These are phyloP conservation scores for Cercospora zeae-maydis DNA, from an alignment of 2,329 filamentous ascomycete genomes.

Conservation along the genomic window DNA sequence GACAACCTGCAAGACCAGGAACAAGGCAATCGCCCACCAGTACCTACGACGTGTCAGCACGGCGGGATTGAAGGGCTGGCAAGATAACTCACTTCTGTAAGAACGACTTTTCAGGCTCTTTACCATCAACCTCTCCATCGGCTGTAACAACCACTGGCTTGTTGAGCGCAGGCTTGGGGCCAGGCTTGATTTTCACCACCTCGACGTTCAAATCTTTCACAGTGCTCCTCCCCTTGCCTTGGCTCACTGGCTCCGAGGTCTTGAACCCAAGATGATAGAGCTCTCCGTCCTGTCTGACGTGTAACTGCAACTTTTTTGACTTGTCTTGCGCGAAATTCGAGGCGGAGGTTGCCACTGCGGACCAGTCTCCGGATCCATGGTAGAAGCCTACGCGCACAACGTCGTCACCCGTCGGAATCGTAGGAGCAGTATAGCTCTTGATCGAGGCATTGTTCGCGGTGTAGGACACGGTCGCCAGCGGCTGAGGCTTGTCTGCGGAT, in stretches of 20 bases:
- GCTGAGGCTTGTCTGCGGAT: conserved; percentile 36
- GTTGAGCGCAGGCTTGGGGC: conserved; percentile 46
- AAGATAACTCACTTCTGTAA: conserved; percentile 48
- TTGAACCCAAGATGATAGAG: conserved; percentile 47
- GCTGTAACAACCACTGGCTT: conserved; percentile 56
- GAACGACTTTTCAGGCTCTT: conserved; percentile 50
- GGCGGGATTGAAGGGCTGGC: not conserved
- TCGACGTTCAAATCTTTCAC: conserved; percentile 43
- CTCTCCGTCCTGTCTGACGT: conserved; percentile 43
- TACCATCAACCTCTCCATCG: conserved; percentile 49
- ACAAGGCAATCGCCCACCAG: conserved; percentile 50
- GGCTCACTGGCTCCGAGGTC: conserved; percentile 30
- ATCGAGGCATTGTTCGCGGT: conserved; percentile 42
- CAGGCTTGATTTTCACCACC: conserved; percentile 39
- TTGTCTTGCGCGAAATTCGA: conserved; percentile 42
- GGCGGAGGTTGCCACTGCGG: conserved; percentile 46
- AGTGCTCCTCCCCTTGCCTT: conserved; percentile 17
- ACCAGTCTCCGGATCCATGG: conserved; percentile 40
- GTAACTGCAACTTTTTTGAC: conserved; percentile 44
- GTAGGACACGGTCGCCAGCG: conserved; percentile 44
- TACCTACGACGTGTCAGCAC: conserved; percentile 40
- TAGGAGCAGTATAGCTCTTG: conserved; percentile 38
- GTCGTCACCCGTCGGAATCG: conserved; percentile 35
- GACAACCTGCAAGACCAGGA: conserved; percentile 47
- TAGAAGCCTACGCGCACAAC: conserved; percentile 46